Evolutionary conservation across 495 filamentous ascomycete species (phyloP), one percentile per base, ranked within the genome.

Genomic region (Lepidopterella palustris): DNA sequence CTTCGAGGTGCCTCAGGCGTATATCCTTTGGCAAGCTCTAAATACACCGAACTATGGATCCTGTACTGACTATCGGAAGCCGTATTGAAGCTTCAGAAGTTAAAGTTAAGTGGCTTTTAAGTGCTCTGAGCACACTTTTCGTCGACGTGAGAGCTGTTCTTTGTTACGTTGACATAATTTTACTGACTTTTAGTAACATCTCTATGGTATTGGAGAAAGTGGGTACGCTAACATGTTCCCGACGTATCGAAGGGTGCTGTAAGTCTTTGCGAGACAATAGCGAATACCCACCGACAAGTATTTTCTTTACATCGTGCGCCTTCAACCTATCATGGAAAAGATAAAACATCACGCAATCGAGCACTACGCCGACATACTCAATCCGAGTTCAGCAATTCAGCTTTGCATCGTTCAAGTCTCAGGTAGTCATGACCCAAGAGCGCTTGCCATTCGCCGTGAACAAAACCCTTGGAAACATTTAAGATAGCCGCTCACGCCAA

Each of bases 181-280:
- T 23, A 21, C 55, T 59, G 21, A 63, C 42, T 9, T 45, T 20
- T 5, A 3, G 13, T 28, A 64, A 57, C 39, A 50, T 65, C 11
- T 60, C 62, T 28, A 53, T 54, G 15, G 53, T 65, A 4, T 35
- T 65, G 24, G 53, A 65, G 53, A 65, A 65, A 47, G 48, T 61
- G 62, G 61, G 55, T 39, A 58, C 48, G 2, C 61, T 65, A 21
- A 45, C 53, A 4, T 65, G 54, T 25, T 57, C 62, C 0, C 53
- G 29, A 45, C 55, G 35, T 48, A 65, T 65, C 21, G 62, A 65
- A 40, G 62, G 53, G 10, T 53, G 53, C 4, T 65, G 62, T 35
- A 27, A 57, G 2, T 27, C 62, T 5, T 23, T 65, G 21, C 24
- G 31, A 18, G 35, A 65, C 27, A 61, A 51, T 23, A 39, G 26